Base-by-base conservation (phyloP, 2,329 filamentous ascomycete genomes). In the Aaosphaeria pasadenensis region DNA sequence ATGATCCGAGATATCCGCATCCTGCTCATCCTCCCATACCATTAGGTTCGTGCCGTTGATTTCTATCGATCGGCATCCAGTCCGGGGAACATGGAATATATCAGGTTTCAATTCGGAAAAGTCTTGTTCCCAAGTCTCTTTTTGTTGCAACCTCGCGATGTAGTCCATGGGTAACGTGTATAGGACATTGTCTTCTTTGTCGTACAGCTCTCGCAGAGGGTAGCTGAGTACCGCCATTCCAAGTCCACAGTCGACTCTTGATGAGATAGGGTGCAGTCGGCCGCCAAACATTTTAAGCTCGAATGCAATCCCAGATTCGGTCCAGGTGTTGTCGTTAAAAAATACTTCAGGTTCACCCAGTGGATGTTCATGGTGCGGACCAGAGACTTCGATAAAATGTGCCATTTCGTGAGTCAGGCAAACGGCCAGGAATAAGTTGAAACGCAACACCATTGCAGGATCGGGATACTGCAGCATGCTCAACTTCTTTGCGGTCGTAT, bases 111-210 rank as follows among this genome's bases (percentile, higher is more conserved):
- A 38, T 6, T 58, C 50, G 44, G 43, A 56, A 45, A 67, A 67
- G 44, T 69, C 67, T 40, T 65, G 58, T 30, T 64, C 60, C 70
- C 69, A 72, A 0, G 67, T 71, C 41, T 64, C 60, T 29, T 66
- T 67, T 41, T 69, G 69, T 46, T 72, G 70, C 4, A 71, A 56
- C 41, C 57, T 62, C 11, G 64, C 58, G 42, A 71, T 60, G 48
- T 70, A 71, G 32, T 70, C 65, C 70, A 72, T 72, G 1, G 69
- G 64, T 4, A 72, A 49, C 4, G 70, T 69, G 45, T 66, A 71
- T 5, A 70, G 52, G 4, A 67, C 56, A 24, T 67, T 70, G 31
- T 70, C 67, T 39, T 70, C 67, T 39, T 62, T 67, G 35, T 70
- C 66, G 50, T 70, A 67, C 6, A 69, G 50, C 42, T 68, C 62